Conservation (phyloP, 1,284 basidiomycete genomes). For the Lentinula novae-zelandiae region DNA sequence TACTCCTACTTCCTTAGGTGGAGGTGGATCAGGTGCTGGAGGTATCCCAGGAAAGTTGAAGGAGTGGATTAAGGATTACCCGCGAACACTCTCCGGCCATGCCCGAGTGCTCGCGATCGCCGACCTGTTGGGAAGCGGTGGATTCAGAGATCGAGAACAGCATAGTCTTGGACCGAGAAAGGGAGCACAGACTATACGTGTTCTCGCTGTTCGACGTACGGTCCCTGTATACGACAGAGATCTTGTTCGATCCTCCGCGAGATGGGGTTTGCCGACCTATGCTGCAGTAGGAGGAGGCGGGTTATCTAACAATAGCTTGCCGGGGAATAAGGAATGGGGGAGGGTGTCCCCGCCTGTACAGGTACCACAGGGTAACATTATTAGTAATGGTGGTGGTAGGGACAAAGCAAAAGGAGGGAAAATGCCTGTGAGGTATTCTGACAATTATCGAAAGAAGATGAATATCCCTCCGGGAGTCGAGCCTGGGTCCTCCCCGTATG, state of each 20-base stretch:
- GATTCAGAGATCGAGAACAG: conserved; percentile 32
- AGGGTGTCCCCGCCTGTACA: conserved; percentile 35
- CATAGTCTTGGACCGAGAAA: conserved; percentile 48
- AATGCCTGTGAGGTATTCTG: conserved; percentile 48
- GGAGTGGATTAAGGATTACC: conserved; percentile 86
- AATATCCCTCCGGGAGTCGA: conserved; percentile 47
- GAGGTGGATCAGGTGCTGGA: background rate
- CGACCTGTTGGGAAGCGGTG: background rate
- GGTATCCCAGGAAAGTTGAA: conserved; percentile 75
- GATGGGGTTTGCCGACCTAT: conserved; percentile 51
- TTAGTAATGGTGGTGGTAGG: background rate
- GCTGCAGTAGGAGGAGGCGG: background rate
- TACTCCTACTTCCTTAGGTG: conserved; percentile 15
- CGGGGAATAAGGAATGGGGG: conserved; percentile 66
- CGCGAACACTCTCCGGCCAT: conserved; percentile 49
- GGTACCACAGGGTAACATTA: background rate
- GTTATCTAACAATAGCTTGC: conserved; percentile 9
- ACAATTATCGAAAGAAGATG: conserved; percentile 70
- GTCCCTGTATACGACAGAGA: conserved; percentile 82
- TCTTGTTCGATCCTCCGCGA: conserved; percentile 66
- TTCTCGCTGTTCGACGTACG: conserved; percentile 71
- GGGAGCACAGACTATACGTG: conserved; percentile 68
- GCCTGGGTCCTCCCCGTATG: background rate
- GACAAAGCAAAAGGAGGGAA: background rate
- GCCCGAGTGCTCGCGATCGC: conserved; percentile 16